Percentiles rank a stretch among this genome's conserved stretches.
phyloP scores from a whole-genome alignment of 1,284 basidiomycete genomes.

The Ustilago shanxiensis region DNA sequence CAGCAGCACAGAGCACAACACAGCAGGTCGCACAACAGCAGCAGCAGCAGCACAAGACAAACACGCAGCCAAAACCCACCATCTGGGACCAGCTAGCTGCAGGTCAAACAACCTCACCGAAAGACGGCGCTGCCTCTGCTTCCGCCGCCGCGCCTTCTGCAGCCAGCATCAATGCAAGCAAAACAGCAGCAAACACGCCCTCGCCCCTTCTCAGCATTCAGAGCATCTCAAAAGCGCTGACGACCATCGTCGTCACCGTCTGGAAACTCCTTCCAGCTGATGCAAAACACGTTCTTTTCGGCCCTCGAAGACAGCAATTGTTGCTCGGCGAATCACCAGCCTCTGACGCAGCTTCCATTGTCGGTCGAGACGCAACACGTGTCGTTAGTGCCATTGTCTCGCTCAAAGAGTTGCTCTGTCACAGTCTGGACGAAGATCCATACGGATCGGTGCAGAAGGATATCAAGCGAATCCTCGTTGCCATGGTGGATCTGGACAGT shows the following conservation, averaged over 20 bases:
- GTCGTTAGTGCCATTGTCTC: constrained; percentile 27
- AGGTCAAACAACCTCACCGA: constrained; percentile 16
- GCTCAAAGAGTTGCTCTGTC: constrained; percentile 44
- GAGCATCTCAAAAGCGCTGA: not conserved
- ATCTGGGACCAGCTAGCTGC: constrained; percentile 49
- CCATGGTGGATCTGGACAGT: constrained; percentile 27
- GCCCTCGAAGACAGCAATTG: constrained; percentile 28
- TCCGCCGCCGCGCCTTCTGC: not conserved
- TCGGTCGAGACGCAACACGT: constrained; percentile 24
- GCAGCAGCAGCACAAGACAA: constrained; percentile 25
- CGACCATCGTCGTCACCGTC: constrained; percentile 2
- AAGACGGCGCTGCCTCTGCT: constrained; percentile 11
- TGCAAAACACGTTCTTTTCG: constrained; percentile 57
- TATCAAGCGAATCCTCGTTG: constrained; percentile 26
- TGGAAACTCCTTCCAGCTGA: constrained; percentile 44
- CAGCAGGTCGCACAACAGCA: not conserved
- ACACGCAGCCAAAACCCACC: constrained; percentile 12
- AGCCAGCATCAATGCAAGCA: not conserved
- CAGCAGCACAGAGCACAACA: not conserved
- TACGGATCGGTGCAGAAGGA: constrained; percentile 59
- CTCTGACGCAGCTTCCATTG: constrained; percentile 14
- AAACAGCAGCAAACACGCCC: constrained; percentile 1
- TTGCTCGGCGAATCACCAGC: constrained; percentile 30
- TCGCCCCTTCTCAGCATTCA: constrained; percentile 13
- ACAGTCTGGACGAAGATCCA: constrained; percentile 53